Evolutionary conservation across 768 basidiomycete species (phyloP), one percentile per base, ranked within the genome.

Genomic region (Tricholoma terreum): DNA sequence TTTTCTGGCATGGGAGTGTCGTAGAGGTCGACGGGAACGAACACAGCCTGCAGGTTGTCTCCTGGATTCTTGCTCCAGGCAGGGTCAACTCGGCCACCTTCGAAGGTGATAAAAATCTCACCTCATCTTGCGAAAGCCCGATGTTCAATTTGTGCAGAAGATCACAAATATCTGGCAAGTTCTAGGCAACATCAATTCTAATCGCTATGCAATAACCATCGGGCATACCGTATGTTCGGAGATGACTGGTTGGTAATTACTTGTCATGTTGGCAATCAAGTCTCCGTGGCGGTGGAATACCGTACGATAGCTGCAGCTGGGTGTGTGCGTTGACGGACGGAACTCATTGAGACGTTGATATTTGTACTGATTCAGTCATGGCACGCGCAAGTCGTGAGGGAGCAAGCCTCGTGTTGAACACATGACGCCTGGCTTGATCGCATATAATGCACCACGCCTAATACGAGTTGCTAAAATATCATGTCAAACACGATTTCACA

Each of bases 91-190:
- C 45, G 42, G 58, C 31, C 50, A 11, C 33, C 14, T 10, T 30
- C 58, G 24, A 68, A 65, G 27, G 15, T 30, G 9, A 31, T 9
- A 17, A 11, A 15, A 14, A 43, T 36, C 54, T 67, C 72, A 65
- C 75, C 70, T 68, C 62, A 66, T 71, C 67, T 75, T 57, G 50
- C 2, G 71, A 61, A 34, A 69, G 58, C 30, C 71, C 77, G 9
- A 84, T 69, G 50, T 77, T 78, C 79, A 85, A 77, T 14, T 76
- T 75, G 50, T 80, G 77, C 35, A 86, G 57, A 0, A 85, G 70
- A 48, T 77, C 73, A 64, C 84, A 85, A 24, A 86, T 71, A 67
- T 85, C 81, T 14, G 67, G 60, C 27, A n/a, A 17, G 30, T 17
- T 17, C 46, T 49, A 17, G 46, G n/a, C 4, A 15, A 0, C 5